Base-by-base conservation (phyloP, 768 basidiomycete genomes). In the Mycena floridula region DNA sequence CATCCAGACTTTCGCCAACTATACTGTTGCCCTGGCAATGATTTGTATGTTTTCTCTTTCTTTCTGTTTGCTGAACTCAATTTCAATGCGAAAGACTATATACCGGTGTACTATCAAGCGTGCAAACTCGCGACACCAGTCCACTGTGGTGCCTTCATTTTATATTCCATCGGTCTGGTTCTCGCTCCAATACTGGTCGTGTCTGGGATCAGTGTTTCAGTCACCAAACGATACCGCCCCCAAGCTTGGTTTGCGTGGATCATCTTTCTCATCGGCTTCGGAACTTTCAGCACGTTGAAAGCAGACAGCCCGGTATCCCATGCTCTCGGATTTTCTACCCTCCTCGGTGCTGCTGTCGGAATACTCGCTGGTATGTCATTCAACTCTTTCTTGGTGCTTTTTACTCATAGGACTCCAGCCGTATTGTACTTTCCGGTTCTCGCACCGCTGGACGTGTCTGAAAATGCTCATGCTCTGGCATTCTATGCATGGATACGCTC, bases 381-480 rank as follows among this genome's bases (percentile, higher is more conserved):
- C n/a, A n/a, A n/a, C n/a, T n/a, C n/a, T n/a, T n/a, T n/a, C n/a
- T n/a, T n/a, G n/a, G n/a, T n/a, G n/a, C n/a, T n/a, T n/a, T n/a
- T n/a, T n/a, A n/a, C n/a, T n/a, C n/a, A n/a, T n/a, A n/a, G n/a
- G n/a, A n/a, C n/a, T n/a, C n/a, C n/a, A n/a, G 42, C 57, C 2
- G 46, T 45, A 3, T 51, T 61, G 2, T 52, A 27, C 16, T 58
- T 58, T 47, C 55, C 56, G 3, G 56, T 68, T 13, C 59, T 70
- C 8, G 65, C 68, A 4, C 64, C 68, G 0, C 50, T 68, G 1
- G 59, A 57, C 3, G 50, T 66, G 12, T 40, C 55, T 3, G 44
- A 51, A 16, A 66, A 58, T 44, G 69, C 70, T 12, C 52, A 53
- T 7, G 68, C 70, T 5, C 52, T 71, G n/a, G 57, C 63, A 3